These are phyloP conservation scores for Alternaria sp. DNA, from an alignment of 2,329 filamentous ascomycete genomes.

Conservation along the genomic window DNA sequence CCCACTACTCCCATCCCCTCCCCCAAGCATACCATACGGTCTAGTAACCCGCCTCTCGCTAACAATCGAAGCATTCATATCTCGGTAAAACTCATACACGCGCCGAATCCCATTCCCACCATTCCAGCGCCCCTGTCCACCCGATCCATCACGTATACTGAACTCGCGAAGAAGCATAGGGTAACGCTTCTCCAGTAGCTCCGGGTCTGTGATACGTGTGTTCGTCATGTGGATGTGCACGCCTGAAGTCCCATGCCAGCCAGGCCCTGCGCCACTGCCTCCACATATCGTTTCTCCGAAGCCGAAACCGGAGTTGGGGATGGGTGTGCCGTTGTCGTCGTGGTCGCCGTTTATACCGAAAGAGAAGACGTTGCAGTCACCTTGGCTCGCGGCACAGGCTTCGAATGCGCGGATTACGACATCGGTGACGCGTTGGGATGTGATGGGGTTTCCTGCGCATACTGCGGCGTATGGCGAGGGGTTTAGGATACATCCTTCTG, in stretches of 20 bases:
- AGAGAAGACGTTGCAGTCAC: constrained; percentile 39
- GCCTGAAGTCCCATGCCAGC: constrained; percentile 40
- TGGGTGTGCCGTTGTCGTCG: constrained; percentile 16
- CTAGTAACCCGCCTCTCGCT: constrained; percentile 39
- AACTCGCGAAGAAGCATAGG: constrained; percentile 44
- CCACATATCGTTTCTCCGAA: constrained; percentile 48
- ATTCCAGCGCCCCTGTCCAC: constrained; percentile 34
- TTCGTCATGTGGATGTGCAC: constrained; percentile 49
- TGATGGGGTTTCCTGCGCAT: constrained; percentile 38
- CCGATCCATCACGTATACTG: constrained; percentile 36
- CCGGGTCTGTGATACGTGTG: constrained; percentile 46
- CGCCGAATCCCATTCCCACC: constrained; percentile 42
- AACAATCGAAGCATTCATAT: constrained; percentile 37
- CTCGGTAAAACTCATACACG: constrained; percentile 38
- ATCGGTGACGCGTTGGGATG: constrained; percentile 41
- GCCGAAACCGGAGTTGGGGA: constrained; percentile 35
- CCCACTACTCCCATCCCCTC: constrained; percentile 32
- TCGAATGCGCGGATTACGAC: constrained; percentile 41
- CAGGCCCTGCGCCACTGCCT: constrained; percentile 41
- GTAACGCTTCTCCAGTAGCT: constrained; percentile 45
- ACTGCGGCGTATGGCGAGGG: constrained; percentile 36
- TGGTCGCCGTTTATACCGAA: constrained; percentile 37
- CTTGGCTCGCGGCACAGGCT: constrained; percentile 38
- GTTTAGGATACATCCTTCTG: constrained; percentile 36
- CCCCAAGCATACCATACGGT: constrained; percentile 44